These are phyloP conservation scores for Yamadazyma ubonensis DNA, from an alignment of 805 yeast species.

Conservation along the genomic window DNA sequence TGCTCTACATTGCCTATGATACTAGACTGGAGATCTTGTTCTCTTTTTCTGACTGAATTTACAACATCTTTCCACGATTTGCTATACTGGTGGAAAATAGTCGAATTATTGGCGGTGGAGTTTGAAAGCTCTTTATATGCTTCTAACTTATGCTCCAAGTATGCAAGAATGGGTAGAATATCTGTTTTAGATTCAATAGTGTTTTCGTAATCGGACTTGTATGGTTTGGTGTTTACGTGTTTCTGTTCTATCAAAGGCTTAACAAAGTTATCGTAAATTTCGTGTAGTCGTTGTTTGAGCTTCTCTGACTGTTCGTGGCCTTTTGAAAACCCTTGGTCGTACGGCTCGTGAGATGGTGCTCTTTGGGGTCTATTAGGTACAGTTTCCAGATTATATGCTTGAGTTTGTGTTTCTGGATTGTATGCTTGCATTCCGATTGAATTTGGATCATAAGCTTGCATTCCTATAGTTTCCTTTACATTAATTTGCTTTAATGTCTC, in stretches of 20 bases:
- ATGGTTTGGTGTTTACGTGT: not conserved
- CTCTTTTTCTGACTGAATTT: constrained; percentile 24
- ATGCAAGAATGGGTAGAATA: constrained; percentile 30
- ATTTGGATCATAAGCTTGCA: too few relatives aligned
- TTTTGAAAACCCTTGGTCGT: constrained; percentile 33
- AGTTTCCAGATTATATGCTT: too few relatives aligned
- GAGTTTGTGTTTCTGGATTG: constrained; percentile 4
- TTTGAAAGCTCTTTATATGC: constrained; percentile 27
- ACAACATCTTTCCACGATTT: constrained; percentile 29
- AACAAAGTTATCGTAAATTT: constrained; percentile 13
- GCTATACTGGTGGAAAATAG: constrained; percentile 27
- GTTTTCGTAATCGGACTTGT: constrained; percentile 34
- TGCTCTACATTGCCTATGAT: constrained; percentile 10
- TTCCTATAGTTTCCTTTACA: too few relatives aligned
- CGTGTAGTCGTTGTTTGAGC: constrained; percentile 19
- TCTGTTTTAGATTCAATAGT: constrained; percentile 34
- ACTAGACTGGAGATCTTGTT: constrained; percentile 20
- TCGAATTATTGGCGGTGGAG: constrained; percentile 25
- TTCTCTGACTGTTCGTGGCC: constrained; percentile 31
- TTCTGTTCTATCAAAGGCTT: constrained; percentile 15
- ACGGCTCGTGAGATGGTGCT: too few relatives aligned
- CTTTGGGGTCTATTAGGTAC: too few relatives aligned
- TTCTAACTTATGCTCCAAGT: constrained; percentile 28
- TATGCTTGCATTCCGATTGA: constrained; percentile 20
- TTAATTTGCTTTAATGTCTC: too few relatives aligned